These are phyloP conservation scores for Citrus hindsii DNA, from an alignment of 345 rosid species.

Conservation along the genomic window DNA sequence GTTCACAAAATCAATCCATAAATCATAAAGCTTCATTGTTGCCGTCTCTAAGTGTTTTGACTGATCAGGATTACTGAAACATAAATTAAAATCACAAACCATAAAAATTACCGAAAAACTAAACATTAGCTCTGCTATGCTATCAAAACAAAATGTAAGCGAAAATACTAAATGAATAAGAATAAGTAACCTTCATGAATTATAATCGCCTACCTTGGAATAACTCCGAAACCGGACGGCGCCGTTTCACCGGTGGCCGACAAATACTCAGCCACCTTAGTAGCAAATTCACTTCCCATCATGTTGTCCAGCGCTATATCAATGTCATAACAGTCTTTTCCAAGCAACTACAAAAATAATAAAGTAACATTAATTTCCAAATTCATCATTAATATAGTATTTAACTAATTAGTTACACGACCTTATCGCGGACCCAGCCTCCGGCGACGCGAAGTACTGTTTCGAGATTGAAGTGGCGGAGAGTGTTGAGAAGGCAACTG, in stretches of 20 bases:
- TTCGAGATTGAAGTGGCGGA: conserved; percentile 55
- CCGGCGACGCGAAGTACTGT: conserved; percentile 96
- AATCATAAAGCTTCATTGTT: conserved; percentile 74
- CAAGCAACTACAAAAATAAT: conserved; percentile 59
- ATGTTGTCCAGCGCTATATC: conserved; percentile 87
- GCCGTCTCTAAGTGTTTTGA: conserved; percentile 97
- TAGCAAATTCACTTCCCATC: conserved; percentile 77
- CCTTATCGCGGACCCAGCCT: conserved; percentile 99
- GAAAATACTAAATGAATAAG: too few species aligned
- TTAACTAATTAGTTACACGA: conserved; percentile 5
- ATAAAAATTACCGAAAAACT: neutral
- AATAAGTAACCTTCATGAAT: too few species aligned
- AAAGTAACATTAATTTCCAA: too few species aligned
- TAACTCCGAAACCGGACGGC: conserved; percentile 60
- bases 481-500: conserved; percentile 62
- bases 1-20: conserved; percentile 96
- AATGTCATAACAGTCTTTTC: conserved; percentile 85
- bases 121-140: too few species aligned
- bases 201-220: conserved; percentile 45
- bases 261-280: conserved; percentile 68
- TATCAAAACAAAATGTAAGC: too few species aligned
- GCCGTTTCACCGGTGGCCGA: conserved; percentile 55
- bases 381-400: too few species aligned
- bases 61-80: conserved; percentile 89
- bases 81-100: conserved; percentile 24